These are phyloP conservation scores for Cyamopsis tetragonoloba DNA, from an alignment of 306 rosid species.

Conservation along the genomic window DNA sequence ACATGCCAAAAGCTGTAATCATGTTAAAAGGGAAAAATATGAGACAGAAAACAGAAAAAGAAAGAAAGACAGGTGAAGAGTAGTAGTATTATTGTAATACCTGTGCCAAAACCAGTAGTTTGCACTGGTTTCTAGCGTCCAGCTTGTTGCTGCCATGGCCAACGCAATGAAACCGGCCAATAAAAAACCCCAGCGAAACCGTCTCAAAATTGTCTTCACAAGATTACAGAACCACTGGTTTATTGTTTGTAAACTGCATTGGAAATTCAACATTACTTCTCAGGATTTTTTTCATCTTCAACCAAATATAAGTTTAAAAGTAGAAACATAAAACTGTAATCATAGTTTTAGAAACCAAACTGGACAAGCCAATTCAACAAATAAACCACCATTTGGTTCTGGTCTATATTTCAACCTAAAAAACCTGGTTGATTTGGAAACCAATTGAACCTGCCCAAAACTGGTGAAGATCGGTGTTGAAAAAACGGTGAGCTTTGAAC, in stretches of 20 bases:
- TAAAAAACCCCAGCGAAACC: slow-evolving; percentile 73
- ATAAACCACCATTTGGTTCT: too few relatives aligned
- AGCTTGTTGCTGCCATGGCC: slow-evolving; percentile 75
- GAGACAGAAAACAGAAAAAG: slow-evolving; percentile 4
- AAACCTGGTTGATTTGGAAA: too few relatives aligned
- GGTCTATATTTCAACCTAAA: too few relatives aligned
- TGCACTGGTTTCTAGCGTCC: slow-evolving; percentile 74
- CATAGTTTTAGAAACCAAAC: too few relatives aligned
- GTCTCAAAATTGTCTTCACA: slow-evolving; percentile 48
- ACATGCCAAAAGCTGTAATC: slow-evolving; percentile 86
- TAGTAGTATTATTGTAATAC: slow-evolving; percentile 35
- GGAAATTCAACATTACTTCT: slow-evolving; percentile 11
- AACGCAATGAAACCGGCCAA: slow-evolving; percentile 63
- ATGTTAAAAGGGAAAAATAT: slow-evolving; percentile 17
- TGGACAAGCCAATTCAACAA: too few relatives aligned
- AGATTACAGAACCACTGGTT: slow-evolving; percentile 57
- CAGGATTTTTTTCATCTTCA: not conserved
- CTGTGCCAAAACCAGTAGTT: slow-evolving; percentile 98
- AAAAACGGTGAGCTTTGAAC: too few relatives aligned
- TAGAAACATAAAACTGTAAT: not conserved
- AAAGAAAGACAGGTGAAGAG: slow-evolving; percentile 14
- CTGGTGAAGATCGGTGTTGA: too few relatives aligned
- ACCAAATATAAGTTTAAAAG: not conserved
- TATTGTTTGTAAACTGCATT: slow-evolving; percentile 61
- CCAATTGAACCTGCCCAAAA: too few relatives aligned